phyloP scores from a whole-genome alignment of 2,329 filamentous ascomycete species.

The Colletotrichum cordylinicola region DNA sequence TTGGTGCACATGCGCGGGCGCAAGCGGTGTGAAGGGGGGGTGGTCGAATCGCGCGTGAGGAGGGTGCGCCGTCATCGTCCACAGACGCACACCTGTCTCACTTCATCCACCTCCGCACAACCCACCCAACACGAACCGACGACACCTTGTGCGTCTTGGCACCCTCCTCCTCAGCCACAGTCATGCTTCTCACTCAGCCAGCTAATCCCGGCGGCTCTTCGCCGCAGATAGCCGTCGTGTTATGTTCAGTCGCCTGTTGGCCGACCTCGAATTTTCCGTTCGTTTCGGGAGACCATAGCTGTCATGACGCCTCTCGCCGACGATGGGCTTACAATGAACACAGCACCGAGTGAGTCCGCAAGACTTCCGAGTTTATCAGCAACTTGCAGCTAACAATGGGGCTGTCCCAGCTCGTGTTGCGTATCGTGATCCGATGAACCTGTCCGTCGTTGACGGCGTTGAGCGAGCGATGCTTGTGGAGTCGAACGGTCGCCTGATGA shows the following conservation, averaged over 20 bases:
- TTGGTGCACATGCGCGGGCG: neutral
- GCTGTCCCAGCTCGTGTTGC: neutral
- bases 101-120: neutral
- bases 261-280: neutral
- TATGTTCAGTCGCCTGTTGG: neutral
- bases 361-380: neutral
- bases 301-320: neutral
- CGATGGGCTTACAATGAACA: neutral
- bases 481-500: neutral
- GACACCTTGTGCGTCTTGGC: neutral
- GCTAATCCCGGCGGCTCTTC: neutral
- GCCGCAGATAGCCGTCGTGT: neutral
- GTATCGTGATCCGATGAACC: neutral
- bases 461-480: neutral
- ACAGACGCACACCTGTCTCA: constrained; percentile 5
- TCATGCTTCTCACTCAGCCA: neutral
- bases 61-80: neutral
- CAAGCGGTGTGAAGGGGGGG: neutral
- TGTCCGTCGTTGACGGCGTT: neutral
- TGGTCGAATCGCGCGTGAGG: neutral
- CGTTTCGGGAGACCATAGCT: neutral
- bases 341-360: neutral
- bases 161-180: neutral
- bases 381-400: neutral
- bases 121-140: neutral